Evolutionary conservation across 306 rosid species (phyloP).

Genomic region (Vigna trinervia): DNA sequence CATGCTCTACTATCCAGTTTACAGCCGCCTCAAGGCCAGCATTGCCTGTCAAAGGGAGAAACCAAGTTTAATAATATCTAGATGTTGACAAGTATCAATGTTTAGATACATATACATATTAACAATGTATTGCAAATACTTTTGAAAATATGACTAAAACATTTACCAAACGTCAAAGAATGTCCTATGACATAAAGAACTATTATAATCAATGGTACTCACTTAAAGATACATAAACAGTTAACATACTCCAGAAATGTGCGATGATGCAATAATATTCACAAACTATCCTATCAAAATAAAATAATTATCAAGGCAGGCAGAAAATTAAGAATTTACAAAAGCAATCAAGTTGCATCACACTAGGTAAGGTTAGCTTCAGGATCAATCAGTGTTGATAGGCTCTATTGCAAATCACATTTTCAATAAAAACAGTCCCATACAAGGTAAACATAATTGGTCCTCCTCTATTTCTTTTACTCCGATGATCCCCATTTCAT

Average conservation of each 20-base stretch:
- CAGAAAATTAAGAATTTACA: background rate
- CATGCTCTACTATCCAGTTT: constrained; percentile 92
- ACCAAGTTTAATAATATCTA: constrained; percentile 38
- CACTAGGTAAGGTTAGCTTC: background rate
- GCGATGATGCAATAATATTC: background rate
- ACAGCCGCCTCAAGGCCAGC: constrained; percentile 87
- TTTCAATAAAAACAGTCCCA: background rate
- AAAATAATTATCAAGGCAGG: background rate
- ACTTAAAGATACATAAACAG: background rate
- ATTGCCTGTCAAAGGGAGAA: constrained; percentile 67
- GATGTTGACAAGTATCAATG: constrained; percentile 15
- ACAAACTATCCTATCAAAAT: constrained; percentile 22
- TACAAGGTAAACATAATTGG: background rate
- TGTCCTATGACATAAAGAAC: background rate
- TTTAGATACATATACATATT: constrained; percentile 24
- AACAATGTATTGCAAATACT: constrained; percentile 13
- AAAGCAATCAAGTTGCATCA: background rate
- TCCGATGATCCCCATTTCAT: constrained; percentile 1
- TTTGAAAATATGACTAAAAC: background rate
- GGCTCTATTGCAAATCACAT: constrained; percentile 7
- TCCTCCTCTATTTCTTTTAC: background rate
- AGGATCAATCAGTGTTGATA: background rate
- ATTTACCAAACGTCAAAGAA: background rate
- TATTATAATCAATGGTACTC: background rate
- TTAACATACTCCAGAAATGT: constrained; percentile 8